phyloP scores from a whole-genome alignment of 371 early-diverging fungal genomes.

The Modicella reniformis region DNA sequence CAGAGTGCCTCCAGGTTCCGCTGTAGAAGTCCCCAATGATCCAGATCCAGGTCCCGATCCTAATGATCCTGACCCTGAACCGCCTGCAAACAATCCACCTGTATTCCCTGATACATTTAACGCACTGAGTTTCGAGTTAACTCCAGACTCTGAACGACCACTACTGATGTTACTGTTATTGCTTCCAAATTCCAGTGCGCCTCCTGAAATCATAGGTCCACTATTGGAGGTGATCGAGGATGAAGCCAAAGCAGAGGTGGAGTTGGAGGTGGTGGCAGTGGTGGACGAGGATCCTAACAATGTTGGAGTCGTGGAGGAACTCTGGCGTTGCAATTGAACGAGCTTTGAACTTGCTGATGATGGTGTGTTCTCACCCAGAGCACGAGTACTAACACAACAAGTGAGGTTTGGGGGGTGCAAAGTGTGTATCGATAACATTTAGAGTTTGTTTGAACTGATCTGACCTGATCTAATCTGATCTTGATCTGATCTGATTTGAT shows the following conservation, averaged over 20 bases:
- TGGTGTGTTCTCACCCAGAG: conserved; percentile 29
- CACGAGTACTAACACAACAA: conserved; percentile 21
- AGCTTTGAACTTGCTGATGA: conserved; percentile 34
- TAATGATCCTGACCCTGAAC: conserved; percentile 3
- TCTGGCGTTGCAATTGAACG: conserved; percentile 46
- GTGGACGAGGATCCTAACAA: conserved; percentile 7
- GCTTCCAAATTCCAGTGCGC: conserved; percentile 36
- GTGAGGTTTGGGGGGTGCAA: too few relatives aligned
- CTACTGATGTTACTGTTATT: not conserved
- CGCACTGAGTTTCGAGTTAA: conserved; percentile 11
- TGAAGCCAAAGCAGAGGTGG: conserved; percentile 12
- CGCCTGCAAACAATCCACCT: not conserved
- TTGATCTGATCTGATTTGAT: not conserved
- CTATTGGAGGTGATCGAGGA: not conserved
- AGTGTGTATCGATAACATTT: not conserved
- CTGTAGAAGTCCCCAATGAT: conserved; percentile 1
- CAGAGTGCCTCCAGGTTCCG: not conserved
- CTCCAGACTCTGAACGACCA: conserved; percentile 7
- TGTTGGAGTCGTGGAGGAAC: conserved; percentile 14
- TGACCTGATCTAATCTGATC: conserved; percentile 6
- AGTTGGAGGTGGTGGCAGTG: not conserved
- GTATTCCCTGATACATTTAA: conserved; percentile 7
- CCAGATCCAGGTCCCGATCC: conserved; percentile 7
- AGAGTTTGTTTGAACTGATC: conserved; percentile 17
- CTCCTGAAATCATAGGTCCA: conserved; percentile 28